Evolutionary conservation across 768 basidiomycete genomes (phyloP).

Genomic region (Amanita subjunquillea): DNA sequence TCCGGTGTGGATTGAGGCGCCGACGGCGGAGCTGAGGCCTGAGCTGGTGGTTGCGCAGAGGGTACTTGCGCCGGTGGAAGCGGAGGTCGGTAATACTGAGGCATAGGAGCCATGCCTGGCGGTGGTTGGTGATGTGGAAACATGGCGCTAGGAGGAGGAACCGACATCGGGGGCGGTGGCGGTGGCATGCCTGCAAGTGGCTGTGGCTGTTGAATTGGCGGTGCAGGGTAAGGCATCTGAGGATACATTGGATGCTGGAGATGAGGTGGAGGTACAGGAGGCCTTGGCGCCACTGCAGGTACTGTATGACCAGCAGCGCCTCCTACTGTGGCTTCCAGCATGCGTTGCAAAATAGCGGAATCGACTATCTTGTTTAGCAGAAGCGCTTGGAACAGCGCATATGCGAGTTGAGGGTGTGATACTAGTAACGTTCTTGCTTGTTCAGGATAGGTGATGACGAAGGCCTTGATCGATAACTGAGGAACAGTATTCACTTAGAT

Average conservation of each 20-base stretch:
- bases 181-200: slow-evolving; percentile 20
- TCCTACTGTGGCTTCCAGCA: slow-evolving; percentile 30
- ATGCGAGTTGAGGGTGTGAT: slow-evolving; percentile 86
- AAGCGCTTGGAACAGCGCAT: slow-evolving; percentile 92
- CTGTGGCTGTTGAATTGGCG: slow-evolving; percentile 22
- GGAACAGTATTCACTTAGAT: slow-evolving; percentile 7
- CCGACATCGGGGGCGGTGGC: slow-evolving; percentile 20
- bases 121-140: slow-evolving; percentile 20
- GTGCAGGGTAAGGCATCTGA: slow-evolving; percentile 20
- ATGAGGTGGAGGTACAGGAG: slow-evolving; percentile 17
- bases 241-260: slow-evolving; percentile 43
- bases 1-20: slow-evolving; percentile 16
- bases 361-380: slow-evolving; percentile 92
- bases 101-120: slow-evolving; percentile 21
- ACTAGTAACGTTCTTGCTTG: slow-evolving; percentile 74
- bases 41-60: slow-evolving; percentile 16
- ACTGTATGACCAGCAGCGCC: background rate
- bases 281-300: slow-evolving; percentile 5
- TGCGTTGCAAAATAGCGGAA: slow-evolving; percentile 69
- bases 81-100: slow-evolving; percentile 25
- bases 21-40: slow-evolving; percentile 20
- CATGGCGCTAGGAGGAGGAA: slow-evolving; percentile 23
- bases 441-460: slow-evolving; percentile 85
- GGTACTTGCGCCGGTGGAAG: slow-evolving; percentile 19
- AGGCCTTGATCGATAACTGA: slow-evolving; percentile 45